Conservation (phyloP, 2,329 filamentous ascomycete species). For the Endothia cerciana region DNA sequence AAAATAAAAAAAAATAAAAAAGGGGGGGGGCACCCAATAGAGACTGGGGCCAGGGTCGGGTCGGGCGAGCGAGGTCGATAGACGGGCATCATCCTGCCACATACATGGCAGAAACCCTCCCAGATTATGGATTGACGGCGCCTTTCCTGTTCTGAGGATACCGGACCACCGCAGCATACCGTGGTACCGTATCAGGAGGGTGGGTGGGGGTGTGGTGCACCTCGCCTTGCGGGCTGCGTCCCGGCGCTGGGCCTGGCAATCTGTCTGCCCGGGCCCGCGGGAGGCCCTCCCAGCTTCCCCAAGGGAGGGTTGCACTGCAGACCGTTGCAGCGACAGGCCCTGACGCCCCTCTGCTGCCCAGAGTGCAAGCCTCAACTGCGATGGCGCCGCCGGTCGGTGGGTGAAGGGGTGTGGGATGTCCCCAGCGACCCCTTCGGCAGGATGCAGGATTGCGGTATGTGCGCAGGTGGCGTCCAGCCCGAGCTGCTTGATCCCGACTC, state of each 20-base stretch:
- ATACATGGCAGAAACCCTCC: not conserved
- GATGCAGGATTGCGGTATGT: not conserved
- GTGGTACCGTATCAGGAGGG: not conserved
- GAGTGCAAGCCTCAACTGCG: not conserved
- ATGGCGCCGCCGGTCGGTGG: slow-evolving; percentile 1
- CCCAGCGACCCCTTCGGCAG: not conserved
- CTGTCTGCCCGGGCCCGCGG: slow-evolving; percentile 5
- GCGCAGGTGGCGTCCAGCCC: not conserved
- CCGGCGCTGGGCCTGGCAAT: not conserved
- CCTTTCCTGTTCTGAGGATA: slow-evolving; percentile 7
- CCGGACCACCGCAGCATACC: not conserved
- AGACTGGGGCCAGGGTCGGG: too few relatives aligned
- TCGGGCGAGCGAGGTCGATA: not conserved
- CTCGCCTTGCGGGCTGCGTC: not conserved
- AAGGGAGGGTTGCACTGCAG: slow-evolving; percentile 11
- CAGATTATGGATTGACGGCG: not conserved
- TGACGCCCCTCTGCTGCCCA: not conserved
- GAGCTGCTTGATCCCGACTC: slow-evolving; percentile 5
- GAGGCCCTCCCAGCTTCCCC: slow-evolving; percentile 10
- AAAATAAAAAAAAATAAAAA: not conserved
- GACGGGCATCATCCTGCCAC: not conserved
- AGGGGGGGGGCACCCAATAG: not conserved
- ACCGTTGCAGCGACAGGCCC: slow-evolving; percentile 7
- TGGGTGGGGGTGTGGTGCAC: not conserved
- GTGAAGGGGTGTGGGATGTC: not conserved